Evolutionary conservation across 2,329 filamentous ascomycete species (phyloP).

Genomic region (Fusarium denticulatum): DNA sequence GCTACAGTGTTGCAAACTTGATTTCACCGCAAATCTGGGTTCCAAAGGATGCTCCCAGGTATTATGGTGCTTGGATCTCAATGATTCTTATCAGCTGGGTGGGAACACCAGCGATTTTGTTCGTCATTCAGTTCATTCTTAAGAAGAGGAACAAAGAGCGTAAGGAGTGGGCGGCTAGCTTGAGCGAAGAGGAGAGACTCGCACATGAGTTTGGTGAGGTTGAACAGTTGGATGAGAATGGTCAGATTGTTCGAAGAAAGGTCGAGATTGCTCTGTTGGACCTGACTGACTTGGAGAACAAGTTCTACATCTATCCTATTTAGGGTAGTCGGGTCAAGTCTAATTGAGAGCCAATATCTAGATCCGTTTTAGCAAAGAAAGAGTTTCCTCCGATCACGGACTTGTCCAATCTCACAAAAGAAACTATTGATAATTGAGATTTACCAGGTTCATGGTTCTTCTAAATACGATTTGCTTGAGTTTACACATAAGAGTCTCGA

Average conservation of each 20-base stretch:
- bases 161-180: constrained; percentile 8
- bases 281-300: constrained; percentile 53
- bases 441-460: too few species aligned
- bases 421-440: neutral
- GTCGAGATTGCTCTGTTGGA: constrained; percentile 51
- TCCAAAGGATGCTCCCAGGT: constrained; percentile 40
- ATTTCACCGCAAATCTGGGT: constrained; percentile 52
- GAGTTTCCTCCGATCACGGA: neutral
- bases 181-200: constrained; percentile 25
- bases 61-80: constrained; percentile 41
- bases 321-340: neutral
- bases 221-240: constrained; percentile 43
- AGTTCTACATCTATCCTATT: constrained; percentile 49
- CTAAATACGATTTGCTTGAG: too few species aligned
- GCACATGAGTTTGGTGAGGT: constrained; percentile 43
- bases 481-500: rapidly evolving
- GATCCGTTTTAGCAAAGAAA: neutral
- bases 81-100: constrained; percentile 48
- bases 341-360: neutral
- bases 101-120: constrained; percentile 48
- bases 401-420: too few species aligned
- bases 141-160: constrained; percentile 46
- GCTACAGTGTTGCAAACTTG: constrained; percentile 49
- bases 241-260: constrained; percentile 42
- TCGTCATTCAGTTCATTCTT: constrained; percentile 48